Percentiles rank a stretch among this genome's conserved stretches.
These are phyloP conservation scores for Sphaerobolus stellatus DNA, from an alignment of 1,284 basidiomycete genomes.

Conservation along the genomic window DNA sequence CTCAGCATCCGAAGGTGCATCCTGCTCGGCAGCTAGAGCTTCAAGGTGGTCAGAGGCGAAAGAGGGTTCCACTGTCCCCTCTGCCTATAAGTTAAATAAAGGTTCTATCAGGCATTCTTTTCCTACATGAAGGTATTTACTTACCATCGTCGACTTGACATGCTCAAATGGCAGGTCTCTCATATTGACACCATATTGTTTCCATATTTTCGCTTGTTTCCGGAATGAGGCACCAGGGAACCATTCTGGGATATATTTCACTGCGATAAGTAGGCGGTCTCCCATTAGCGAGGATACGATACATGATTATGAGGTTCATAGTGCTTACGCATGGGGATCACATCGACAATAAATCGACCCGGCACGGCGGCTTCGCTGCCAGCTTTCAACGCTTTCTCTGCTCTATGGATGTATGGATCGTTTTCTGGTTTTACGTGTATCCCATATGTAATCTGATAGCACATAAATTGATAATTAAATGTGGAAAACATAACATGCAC, in stretches of 20 bases:
- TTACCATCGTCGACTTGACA: slow-evolving; percentile 23
- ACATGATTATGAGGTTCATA: neutral
- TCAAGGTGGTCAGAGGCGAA: slow-evolving; percentile 9
- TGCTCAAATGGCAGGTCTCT: slow-evolving; percentile 18
- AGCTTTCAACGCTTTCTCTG: neutral
- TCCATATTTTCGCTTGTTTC: slow-evolving; percentile 18
- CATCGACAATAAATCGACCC: slow-evolving; percentile 31
- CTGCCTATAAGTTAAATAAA: neutral
- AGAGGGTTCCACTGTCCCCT: slow-evolving; percentile 21
- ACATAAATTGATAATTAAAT: neutral
- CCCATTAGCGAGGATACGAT: too few species aligned
- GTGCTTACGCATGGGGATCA: slow-evolving; percentile 29
- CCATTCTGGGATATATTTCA: slow-evolving; percentile 25
- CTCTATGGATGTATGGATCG: neutral
- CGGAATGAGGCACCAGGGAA: slow-evolving; percentile 26
- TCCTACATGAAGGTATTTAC: neutral
- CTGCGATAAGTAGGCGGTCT: slow-evolving; percentile 13
- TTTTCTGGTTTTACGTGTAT: neutral
- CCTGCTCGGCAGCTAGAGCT: neutral
- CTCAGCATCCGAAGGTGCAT: slow-evolving; percentile 1
- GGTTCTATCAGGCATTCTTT: neutral
- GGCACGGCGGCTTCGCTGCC: slow-evolving; percentile 12
- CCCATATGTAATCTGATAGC: neutral
- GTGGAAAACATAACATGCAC: neutral
- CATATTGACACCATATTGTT: slow-evolving; percentile 16